Conservation (phyloP, 148 eudicot genomes). For the Vaccinium darrowii region DNA sequence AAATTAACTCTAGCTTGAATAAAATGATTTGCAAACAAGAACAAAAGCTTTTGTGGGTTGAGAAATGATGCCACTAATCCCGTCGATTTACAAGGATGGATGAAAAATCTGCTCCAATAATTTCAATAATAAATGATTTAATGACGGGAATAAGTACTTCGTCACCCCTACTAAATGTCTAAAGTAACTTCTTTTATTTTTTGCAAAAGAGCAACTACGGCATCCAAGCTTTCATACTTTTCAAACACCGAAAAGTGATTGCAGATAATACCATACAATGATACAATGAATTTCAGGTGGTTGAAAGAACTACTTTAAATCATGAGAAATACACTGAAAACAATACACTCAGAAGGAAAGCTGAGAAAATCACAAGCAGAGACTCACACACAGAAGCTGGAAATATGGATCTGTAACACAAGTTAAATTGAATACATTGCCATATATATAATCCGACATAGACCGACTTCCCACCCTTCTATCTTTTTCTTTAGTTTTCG, state of each 20-base stretch:
- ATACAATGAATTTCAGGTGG: not conserved
- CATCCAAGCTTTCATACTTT: not conserved
- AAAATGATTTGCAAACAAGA: conserved; percentile 4
- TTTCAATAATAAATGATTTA: not conserved
- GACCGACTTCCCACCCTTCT: no score
- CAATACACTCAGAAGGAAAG: not conserved
- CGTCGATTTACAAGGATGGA: not conserved
- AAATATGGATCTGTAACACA: not conserved
- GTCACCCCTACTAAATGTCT: not conserved
- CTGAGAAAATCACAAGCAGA: not conserved
- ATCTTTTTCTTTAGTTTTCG: no score
- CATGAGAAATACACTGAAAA: not conserved
- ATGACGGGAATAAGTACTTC: not conserved
- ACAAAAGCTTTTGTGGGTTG: not conserved
- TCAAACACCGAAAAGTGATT: not conserved
- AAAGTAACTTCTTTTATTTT: not conserved
- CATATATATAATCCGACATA: no score
- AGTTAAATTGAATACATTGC: not conserved
- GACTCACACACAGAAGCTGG: not conserved
- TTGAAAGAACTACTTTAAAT: not conserved
- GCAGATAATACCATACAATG: not conserved
- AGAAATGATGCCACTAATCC: not conserved
- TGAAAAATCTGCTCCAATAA: not conserved
- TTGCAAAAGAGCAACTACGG: not conserved
- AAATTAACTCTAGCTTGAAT: not conserved